phyloP scores from a whole-genome alignment of 75 land plant genomes.

The Azolla pinnata region DNA sequence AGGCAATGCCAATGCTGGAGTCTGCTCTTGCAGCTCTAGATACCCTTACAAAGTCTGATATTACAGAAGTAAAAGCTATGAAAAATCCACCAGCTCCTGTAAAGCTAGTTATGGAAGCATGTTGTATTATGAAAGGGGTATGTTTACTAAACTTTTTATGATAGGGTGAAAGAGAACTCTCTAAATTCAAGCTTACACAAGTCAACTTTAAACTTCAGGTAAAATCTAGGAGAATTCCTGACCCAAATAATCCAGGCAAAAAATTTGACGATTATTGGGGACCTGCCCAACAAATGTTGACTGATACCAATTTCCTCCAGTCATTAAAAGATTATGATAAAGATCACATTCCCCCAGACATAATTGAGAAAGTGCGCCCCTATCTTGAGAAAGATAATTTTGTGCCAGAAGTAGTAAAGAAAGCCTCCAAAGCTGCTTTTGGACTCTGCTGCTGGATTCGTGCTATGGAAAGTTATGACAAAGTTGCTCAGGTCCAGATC shows the following conservation, averaged over 20 bases:
- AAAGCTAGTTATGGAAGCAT: constrained; percentile 37
- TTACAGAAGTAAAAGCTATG: constrained; percentile 39
- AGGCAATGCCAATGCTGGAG: constrained; percentile 38
- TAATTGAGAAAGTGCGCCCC: constrained; percentile 23
- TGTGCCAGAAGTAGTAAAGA: constrained; percentile 34
- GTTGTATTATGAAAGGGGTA: constrained; percentile 39
- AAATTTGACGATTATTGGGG: constrained; percentile 39
- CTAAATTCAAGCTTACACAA: too few species aligned
- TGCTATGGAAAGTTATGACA: constrained; percentile 40
- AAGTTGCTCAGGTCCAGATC: constrained; percentile 24
- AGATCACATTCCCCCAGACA: constrained; percentile 24
- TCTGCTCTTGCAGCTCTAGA: constrained; percentile 34
- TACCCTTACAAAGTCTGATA: constrained; percentile 33
- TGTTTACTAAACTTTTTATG: too few species aligned
- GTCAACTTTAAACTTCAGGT: constrained; percentile 9
- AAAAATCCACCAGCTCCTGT: constrained; percentile 35
- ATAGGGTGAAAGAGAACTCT: too few species aligned
- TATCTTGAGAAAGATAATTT: constrained; percentile 24
- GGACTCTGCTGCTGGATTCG: constrained; percentile 42
- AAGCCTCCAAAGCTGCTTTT: constrained; percentile 39
- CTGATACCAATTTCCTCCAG: constrained; percentile 23
- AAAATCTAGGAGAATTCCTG: constrained; percentile 27
- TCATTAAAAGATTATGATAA: constrained; percentile 30
- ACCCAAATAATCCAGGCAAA: constrained; percentile 32
- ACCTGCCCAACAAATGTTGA: constrained; percentile 34